Evolutionary conservation across 441 rosid genomes (phyloP), one percentile per base, ranked within the genome.

Genomic region (Metrosideros polymorpha): DNA sequence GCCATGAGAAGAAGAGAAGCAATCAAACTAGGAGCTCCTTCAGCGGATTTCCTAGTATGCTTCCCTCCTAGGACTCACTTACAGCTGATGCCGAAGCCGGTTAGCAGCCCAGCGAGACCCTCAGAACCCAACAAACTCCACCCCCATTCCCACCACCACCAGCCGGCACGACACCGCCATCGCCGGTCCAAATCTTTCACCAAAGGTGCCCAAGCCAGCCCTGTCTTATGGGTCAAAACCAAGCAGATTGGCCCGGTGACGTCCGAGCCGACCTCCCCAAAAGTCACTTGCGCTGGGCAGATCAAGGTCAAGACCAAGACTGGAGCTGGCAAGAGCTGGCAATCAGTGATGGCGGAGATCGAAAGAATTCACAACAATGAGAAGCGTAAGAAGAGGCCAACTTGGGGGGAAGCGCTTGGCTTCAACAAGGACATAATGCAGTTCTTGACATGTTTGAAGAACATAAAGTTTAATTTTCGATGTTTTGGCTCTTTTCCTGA

Each of bases 231-330:
- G 98, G 92, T 94, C 63, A 89, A 90, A 86, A 91, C 85, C 89
- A 94, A 88, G 93, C 93, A 88, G 86, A 75, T 92, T 84, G 93
- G 91, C 5, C 85, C 91, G 3, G 96, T 91, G 87, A 91, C 93
- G 55, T 85, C 92, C 2, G 98, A 97, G 82, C 99, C 99, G 0
- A 97, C 96, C 24, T 97, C 99, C 12, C 99, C 99, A 0, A 94
- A 96, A 86, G 98, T 97, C 49, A 97, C 96, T 1, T 97, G 99
- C 39, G 96, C 96, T 0, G 99, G 99, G 55, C 97, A 97, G 95
- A 96, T 97, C 93, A 97, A 95, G 91, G 97, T 95, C 51, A 89
- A 91, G 88, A 93, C 94, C 39, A 93, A 94, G 71, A 86, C 88
- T 4, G 85, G 90, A 52, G 75, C 95, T 53, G 90, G 95, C 88